A percentile compares a stretch with the other conserved stretches of the same genome.
Evolutionary conservation across 1,139 yeast species (phyloP).

Genomic region (Yamadazyma blattariae): DNA sequence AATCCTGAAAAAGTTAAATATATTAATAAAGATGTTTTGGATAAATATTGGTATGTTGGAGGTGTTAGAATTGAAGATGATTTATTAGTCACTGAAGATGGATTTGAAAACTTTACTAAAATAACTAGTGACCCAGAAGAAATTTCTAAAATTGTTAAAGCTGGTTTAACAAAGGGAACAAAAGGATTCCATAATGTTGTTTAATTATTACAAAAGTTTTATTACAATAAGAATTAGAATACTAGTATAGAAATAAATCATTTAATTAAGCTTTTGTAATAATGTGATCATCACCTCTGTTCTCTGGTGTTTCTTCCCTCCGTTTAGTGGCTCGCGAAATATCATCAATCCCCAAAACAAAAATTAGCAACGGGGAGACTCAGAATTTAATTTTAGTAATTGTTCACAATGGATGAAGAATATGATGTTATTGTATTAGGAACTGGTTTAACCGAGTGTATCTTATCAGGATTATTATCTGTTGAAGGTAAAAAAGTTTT

Average conservation of each 20-base stretch:
- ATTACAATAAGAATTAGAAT: no score
- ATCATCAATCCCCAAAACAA: no score
- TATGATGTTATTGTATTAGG: constrained; percentile 70
- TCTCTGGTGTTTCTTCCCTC: no score
- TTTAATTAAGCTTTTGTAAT: no score
- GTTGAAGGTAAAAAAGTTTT: constrained; percentile 90
- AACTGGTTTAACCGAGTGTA: constrained; percentile 93
- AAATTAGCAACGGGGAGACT: background rate
- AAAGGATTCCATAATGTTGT: constrained; percentile 63
- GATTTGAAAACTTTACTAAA: constrained; percentile 77
- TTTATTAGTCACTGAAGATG: constrained; percentile 69
- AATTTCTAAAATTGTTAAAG: constrained; percentile 69
- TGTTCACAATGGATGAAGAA: constrained; percentile 74
- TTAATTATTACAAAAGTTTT: no score
- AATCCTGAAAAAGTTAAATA: constrained; percentile 56
- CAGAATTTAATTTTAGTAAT: background rate
- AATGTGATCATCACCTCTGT: no score
- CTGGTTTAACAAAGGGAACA: constrained; percentile 64
- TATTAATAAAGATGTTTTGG: constrained; percentile 63
- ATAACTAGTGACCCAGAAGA: constrained; percentile 85
- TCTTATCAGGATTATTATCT: constrained; percentile 87
- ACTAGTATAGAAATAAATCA: background rate
- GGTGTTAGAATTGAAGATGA: constrained; percentile 98
- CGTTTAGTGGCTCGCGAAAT: no score
- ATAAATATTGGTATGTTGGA: constrained; percentile 82